A percentile compares a stretch with the other conserved stretches of the same genome.
Evolutionary conservation across 257 asterid genomes (phyloP).

Genomic region (Solanum phureja): DNA sequence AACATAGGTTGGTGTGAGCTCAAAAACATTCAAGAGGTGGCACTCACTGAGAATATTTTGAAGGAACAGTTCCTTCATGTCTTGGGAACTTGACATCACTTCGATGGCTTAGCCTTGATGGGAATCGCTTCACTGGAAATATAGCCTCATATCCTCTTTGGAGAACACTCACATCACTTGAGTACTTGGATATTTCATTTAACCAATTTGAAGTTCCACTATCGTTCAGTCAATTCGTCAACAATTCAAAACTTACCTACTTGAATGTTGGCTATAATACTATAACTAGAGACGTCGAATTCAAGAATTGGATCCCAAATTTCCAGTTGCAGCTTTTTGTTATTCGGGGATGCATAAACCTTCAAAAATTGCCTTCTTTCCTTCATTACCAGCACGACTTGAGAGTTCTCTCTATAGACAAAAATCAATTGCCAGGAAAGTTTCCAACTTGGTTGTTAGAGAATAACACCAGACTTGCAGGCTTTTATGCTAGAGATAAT

Average conservation of each 20-base stretch:
- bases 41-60: not conserved
- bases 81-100: slow-evolving; percentile 4
- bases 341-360: not conserved
- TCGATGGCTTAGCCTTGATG: not conserved
- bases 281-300: not conserved
- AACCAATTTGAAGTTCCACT: not conserved
- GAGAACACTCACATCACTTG: not conserved
- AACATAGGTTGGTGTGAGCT: slow-evolving; percentile 2
- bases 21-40: not conserved
- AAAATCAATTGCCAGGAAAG: not conserved
- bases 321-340: not conserved
- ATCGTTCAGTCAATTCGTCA: not conserved
- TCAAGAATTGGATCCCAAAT: not conserved
- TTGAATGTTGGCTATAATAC: not conserved
- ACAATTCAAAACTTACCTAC: not conserved
- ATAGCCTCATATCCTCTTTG: not conserved
- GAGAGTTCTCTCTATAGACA: not conserved
- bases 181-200: not conserved
- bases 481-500: not conserved
- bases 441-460: not conserved
- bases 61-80: not conserved
- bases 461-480: slow-evolving; percentile 1
- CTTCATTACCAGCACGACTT: not conserved
- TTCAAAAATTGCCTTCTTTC: not conserved
- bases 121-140: not conserved